Percentiles rank a stretch among this genome's conserved stretches.
phyloP scores from a whole-genome alignment of 345 rosid genomes.

The Chamaenerion angustifolium region DNA sequence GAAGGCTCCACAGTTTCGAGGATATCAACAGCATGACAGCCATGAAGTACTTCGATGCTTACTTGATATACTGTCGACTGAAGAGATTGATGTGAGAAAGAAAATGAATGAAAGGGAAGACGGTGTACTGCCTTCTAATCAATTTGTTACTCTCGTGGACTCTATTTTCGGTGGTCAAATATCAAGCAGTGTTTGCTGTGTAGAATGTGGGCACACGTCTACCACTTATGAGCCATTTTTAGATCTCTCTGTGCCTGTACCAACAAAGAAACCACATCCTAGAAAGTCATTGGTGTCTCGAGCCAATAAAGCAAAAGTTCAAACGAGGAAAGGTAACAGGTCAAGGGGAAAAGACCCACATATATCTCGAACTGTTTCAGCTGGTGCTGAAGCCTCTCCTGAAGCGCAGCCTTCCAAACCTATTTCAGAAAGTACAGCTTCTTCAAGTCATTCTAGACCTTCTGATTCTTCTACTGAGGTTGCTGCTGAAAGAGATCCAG shows the following conservation, averaged over 20 bases:
- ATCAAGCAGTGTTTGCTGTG: slow-evolving; percentile 78
- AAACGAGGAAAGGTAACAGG: slow-evolving; percentile 46
- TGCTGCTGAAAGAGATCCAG: slow-evolving; percentile 14
- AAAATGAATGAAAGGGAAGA: slow-evolving; percentile 19
- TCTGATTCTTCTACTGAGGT: slow-evolving; percentile 10
- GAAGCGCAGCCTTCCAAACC: slow-evolving; percentile 7
- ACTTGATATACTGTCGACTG: slow-evolving; percentile 70
- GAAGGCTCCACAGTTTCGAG: slow-evolving; percentile 86
- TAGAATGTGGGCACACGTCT: slow-evolving; percentile 77
- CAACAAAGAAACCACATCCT: slow-evolving; percentile 61
- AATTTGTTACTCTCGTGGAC: slow-evolving; percentile 51
- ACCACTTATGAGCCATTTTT: slow-evolving; percentile 81
- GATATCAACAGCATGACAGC: slow-evolving; percentile 93
- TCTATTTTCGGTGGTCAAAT: slow-evolving; percentile 73
- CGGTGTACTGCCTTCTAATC: slow-evolving; percentile 15
- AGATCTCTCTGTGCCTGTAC: slow-evolving; percentile 89
- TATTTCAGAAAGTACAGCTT: slow-evolving; percentile 11
- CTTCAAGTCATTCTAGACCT: slow-evolving; percentile 16
- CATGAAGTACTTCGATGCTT: slow-evolving; percentile 85
- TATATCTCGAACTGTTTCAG: slow-evolving; percentile 4
- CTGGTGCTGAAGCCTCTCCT: background rate
- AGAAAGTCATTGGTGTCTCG: slow-evolving; percentile 42
- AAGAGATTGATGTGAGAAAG: slow-evolving; percentile 46
- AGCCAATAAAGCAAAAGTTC: slow-evolving; percentile 54
- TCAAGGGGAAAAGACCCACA: slow-evolving; percentile 19